These are phyloP conservation scores for Knufia fluminis DNA, from an alignment of 2,329 filamentous ascomycete species.

Conservation along the genomic window DNA sequence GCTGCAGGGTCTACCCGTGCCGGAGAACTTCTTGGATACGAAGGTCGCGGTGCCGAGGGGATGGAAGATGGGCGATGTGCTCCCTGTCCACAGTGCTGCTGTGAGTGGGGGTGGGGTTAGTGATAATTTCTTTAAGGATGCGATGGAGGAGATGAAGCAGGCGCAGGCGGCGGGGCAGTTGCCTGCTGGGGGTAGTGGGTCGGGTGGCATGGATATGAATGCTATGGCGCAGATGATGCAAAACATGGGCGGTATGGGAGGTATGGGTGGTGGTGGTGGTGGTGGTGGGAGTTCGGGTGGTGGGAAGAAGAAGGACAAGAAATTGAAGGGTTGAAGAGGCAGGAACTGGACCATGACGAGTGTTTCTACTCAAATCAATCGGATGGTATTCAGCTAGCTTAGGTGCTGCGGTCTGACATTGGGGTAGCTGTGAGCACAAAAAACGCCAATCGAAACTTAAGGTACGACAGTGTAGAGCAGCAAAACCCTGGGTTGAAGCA, in stretches of 20 bases:
- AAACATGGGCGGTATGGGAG: conserved; percentile 20
- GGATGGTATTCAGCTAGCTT: too few relatives aligned
- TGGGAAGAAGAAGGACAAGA: conserved; percentile 21
- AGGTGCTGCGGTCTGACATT: too few relatives aligned
- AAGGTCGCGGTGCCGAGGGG: conserved; percentile 71
- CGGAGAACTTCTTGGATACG: conserved; percentile 58
- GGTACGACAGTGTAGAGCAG: too few relatives aligned
- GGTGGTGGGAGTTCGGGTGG: conserved; percentile 9
- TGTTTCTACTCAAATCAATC: too few relatives aligned
- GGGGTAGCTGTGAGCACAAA: too few relatives aligned
- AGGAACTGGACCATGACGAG: too few relatives aligned
- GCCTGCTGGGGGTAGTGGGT: conserved; percentile 30
- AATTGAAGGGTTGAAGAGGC: conserved; percentile 16
- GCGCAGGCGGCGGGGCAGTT: conserved; percentile 30
- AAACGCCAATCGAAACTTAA: too few relatives aligned
- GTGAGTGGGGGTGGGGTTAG: conserved; percentile 87
- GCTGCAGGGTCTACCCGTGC: conserved; percentile 63
- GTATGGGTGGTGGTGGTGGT: conserved; percentile 14
- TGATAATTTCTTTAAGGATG: conserved; percentile 91
- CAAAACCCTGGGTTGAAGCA: too few relatives aligned
- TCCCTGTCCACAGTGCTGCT: conserved; percentile 81
- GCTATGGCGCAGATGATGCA: conserved; percentile 22
- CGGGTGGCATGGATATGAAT: conserved; percentile 24
- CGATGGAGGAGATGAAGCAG: conserved; percentile 84
- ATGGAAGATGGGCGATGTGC: conserved; percentile 77